Base-by-base conservation (phyloP, 129 eudicot species). In the Smallanthus sonchifolius region DNA sequence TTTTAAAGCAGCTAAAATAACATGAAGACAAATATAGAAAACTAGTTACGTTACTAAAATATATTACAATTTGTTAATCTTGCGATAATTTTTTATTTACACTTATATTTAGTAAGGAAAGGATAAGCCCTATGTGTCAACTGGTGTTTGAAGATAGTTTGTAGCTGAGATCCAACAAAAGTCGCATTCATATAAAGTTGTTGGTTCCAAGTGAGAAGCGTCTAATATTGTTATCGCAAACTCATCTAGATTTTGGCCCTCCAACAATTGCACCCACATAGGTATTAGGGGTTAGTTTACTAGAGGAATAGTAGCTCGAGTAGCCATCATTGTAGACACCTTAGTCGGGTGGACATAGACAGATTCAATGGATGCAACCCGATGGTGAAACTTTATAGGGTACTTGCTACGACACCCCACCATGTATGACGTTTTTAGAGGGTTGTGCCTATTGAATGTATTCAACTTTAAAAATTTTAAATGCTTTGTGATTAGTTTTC, bases 211-310 rank as follows among this genome's bases (percentile, higher is more conserved):
- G n/a, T n/a, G n/a, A n/a, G n/a, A n/a, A n/a, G n/a, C n/a, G n/a
- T n/a, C 30, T 24, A 24, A 24, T 24, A 24, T 24, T 24, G 30
- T 24, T 24, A 24, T 24, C 1, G 30, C 30, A 24, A 24, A 24
- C 30, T 24, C 30, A 24, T 24, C 30, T 24, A 24, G 30, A 24
- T 0, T 84, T 51, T 8, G 96, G 96, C 15, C 96, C 97, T 8
- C 97, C 97, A 10, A 88, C 97, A 15, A 88, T 75, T 7, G 91
- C 96, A 13, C 96, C 96, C 15, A 77, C 84, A 43, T 84, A 89
- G 24, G 70, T 67, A 38, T 91, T 91, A 7, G 97, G 96, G 39
- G 88, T 85, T 0, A 91, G 84, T 4, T 83, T 75, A 45, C 57
- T 10, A 5, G 87, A 80, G 9, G 71, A 44, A 67, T 55, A 87